phyloP scores from a whole-genome alignment of 768 basidiomycete genomes.

The Lentinula sp. region DNA sequence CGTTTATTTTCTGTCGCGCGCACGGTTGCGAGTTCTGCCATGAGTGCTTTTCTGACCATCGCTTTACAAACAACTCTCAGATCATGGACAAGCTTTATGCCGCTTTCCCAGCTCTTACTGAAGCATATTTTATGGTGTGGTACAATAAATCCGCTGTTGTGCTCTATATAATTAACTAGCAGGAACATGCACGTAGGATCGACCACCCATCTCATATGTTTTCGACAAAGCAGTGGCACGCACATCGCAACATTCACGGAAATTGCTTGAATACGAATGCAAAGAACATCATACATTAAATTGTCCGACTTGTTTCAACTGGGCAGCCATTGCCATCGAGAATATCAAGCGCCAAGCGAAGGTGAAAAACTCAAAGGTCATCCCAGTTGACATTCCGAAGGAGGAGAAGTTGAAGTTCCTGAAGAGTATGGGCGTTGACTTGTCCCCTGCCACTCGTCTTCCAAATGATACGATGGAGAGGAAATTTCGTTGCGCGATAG shows the following conservation, averaged over 20 bases:
- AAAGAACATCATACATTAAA: constrained; percentile 20
- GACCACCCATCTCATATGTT: constrained; percentile 15
- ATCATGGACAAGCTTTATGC: constrained; percentile 20
- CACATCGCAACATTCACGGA: not conserved
- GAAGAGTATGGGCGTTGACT: not conserved
- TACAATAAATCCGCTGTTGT: not conserved
- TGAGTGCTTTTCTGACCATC: constrained; percentile 24
- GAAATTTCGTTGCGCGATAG: constrained; percentile 1
- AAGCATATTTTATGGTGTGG: constrained; percentile 14
- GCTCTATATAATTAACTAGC: too few relatives aligned
- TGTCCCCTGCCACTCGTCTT: not conserved
- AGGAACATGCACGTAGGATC: constrained; percentile 10
- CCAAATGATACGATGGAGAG: not conserved
- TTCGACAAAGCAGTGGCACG: constrained; percentile 14
- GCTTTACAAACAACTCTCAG: constrained; percentile 24
- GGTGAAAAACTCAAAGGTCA: constrained; percentile 3
- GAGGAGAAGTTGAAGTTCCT: not conserved
- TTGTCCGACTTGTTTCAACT: constrained; percentile 28
- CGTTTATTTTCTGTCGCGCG: constrained; percentile 24
- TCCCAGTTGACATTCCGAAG: not conserved
- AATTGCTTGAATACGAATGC: constrained; percentile 19
- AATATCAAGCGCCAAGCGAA: constrained; percentile 19
- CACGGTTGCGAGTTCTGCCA: constrained; percentile 27
- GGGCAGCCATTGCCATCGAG: constrained; percentile 18
- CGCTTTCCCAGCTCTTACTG: constrained; percentile 10